These are phyloP conservation scores for Umbelopsis isabellina DNA, from an alignment of 192 early-diverging fungal species.

Conservation along the genomic window DNA sequence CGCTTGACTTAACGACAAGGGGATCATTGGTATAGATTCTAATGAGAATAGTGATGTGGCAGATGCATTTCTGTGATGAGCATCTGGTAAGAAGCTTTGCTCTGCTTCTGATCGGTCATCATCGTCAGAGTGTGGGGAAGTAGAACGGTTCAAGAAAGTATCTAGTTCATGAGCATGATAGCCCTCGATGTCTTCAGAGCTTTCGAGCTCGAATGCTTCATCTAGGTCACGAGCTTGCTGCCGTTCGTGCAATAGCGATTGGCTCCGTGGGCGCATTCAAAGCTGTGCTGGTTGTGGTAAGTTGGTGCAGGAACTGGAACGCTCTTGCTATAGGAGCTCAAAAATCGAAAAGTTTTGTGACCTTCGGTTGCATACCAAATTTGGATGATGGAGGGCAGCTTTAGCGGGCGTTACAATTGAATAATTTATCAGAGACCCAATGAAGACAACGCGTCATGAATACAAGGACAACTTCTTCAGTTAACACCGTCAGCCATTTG, in stretches of 20 bases:
- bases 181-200: constrained; percentile 6
- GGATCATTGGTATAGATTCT: constrained; percentile 45
- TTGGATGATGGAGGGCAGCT: too few species aligned
- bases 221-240: constrained; percentile 32
- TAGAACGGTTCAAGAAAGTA: not conserved
- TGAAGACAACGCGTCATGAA: too few species aligned
- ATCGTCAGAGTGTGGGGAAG: constrained; percentile 23
- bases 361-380: too few species aligned
- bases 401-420: too few species aligned
- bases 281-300: too few species aligned
- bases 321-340: too few species aligned
- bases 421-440: too few species aligned
- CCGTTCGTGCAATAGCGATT: constrained; percentile 8
- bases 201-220: constrained; percentile 30
- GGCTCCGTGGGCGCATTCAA: constrained; percentile 19
- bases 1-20: constrained; percentile 42
- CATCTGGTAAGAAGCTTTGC: constrained; percentile 29
- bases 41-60: constrained; percentile 31
- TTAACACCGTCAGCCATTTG: too few species aligned
- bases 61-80: constrained; percentile 30
- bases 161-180: constrained; percentile 21
- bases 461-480: too few species aligned
- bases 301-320: too few species aligned
- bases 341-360: too few species aligned
- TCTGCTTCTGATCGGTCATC: constrained; percentile 30